Evolutionary conservation across 108 stramenopile genomes (phyloP).

Genomic region (Chaetoceros muelleri): DNA sequence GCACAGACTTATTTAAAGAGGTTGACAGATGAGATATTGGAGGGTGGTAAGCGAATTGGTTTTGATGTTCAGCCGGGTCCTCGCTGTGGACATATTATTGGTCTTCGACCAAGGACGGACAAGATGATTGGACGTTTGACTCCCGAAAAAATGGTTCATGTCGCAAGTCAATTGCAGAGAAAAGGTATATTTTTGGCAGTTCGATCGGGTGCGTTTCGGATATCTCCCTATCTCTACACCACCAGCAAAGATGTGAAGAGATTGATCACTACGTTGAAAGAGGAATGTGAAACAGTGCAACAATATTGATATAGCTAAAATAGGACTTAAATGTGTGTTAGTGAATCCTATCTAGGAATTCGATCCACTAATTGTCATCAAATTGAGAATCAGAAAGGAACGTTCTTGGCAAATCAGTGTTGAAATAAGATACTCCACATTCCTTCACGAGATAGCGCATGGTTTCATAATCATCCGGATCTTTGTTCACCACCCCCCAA

Average conservation of each 20-base stretch:
- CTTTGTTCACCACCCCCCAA: constrained; percentile 19
- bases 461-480: constrained; percentile 32
- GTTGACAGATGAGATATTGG: constrained; percentile 21
- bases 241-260: constrained; percentile 26
- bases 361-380: too few relatives aligned
- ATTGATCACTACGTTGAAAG: too few relatives aligned
- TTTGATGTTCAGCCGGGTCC: constrained; percentile 4
- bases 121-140: not conserved
- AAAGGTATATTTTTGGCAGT: constrained; percentile 25
- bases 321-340: too few relatives aligned
- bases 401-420: constrained; percentile 31
- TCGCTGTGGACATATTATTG: constrained; percentile 30
- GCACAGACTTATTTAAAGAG: constrained; percentile 17
- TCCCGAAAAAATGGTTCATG: constrained; percentile 19
- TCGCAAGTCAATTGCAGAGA: constrained; percentile 4
- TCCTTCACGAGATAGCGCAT: constrained; percentile 17
- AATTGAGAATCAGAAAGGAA: too few relatives aligned
- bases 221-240: constrained; percentile 37
- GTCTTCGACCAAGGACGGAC: constrained; percentile 14
- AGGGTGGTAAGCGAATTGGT: constrained; percentile 15
- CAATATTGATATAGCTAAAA: too few relatives aligned
- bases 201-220: constrained; percentile 36
- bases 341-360: too few relatives aligned
- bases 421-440: constrained; percentile 38
- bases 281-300: too few relatives aligned